These are phyloP conservation scores for Abrus pulchellus DNA, from an alignment of 306 rosid genomes.

Conservation along the genomic window DNA sequence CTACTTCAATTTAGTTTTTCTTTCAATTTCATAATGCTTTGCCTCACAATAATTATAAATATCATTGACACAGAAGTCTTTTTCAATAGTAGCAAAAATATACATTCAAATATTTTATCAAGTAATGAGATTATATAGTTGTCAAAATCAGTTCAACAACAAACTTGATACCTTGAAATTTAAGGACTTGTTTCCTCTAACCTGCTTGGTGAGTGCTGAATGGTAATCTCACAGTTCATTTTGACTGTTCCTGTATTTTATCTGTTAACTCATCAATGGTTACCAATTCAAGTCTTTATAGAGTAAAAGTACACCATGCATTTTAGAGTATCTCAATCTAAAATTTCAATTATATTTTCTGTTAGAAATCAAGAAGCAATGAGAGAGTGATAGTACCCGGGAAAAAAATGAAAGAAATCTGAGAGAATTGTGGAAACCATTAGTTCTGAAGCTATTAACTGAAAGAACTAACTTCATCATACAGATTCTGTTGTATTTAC, in stretches of 20 bases:
- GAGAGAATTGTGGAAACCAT: background rate
- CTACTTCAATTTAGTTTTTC: conserved; percentile 29
- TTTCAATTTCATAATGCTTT: background rate
- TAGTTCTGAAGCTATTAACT: background rate
- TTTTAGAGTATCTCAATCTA: conserved; percentile 32
- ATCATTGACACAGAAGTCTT: background rate
- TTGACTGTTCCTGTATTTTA: conserved; percentile 6
- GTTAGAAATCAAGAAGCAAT: background rate
- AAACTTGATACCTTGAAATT: conserved; percentile 27
- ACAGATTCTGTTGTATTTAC: background rate
- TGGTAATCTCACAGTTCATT: conserved; percentile 20
- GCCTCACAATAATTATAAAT: conserved; percentile 20
- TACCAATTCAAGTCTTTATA: conserved; percentile 12
- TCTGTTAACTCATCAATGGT: conserved; percentile 3
- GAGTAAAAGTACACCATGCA: conserved; percentile 25
- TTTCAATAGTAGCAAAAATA: conserved; percentile 33
- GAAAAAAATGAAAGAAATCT: background rate
- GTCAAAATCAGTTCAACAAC: conserved; percentile 11
- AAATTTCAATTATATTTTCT: conserved; percentile 2
- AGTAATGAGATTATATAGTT: conserved; percentile 11
- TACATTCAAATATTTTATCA: conserved; percentile 33
- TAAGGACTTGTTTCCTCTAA: conserved; percentile 21
- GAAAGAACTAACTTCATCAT: background rate
- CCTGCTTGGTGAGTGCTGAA: conserved; percentile 2
- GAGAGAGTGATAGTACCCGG: background rate